Base-by-base conservation (phyloP, 2,329 filamentous ascomycete genomes). In the Teratosphaeria gauchensis region DNA sequence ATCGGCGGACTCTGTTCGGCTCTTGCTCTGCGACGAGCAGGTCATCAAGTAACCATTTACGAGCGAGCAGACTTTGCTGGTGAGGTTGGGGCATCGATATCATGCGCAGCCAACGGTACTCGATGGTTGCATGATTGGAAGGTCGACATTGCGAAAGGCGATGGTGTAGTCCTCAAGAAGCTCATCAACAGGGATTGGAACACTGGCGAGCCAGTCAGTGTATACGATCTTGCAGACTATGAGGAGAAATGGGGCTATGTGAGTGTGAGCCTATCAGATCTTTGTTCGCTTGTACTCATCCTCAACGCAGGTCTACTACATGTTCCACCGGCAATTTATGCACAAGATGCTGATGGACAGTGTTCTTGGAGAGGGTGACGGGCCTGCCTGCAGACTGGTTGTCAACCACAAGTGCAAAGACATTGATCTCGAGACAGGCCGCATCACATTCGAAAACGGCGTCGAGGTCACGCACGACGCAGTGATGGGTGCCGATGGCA, bases 141-240 rank as follows among this genome's bases (percentile, higher is more conserved):
- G 0, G 83, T 88, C 1, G 82, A 88, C 65, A 76, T 88, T 1
- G 74, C 74, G 14, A 83, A 83, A 65, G 86, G 85, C 8, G 81
- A 87, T 59, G 84, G 84, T 0, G 85, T 89, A 1, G 74, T 88
- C 1, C 73, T 89, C 54, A 78, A 78, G 71, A 84, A 84, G 66
- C 77, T 89, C 56, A 88, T 89, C 73, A 86, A 84, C 69, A 80
- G 82, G 3, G 84, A 88, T 71, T 89, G 85, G 85, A 80, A 82
- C 68, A 88, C 84, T 0, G 86, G 86, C 0, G 82, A 87, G 71
- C 80, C 82, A 0, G 78, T 84, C 28, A 87, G 80, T 63, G 82
- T 85, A 0, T 87, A 86, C 64, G 79, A 82, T 64, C 71, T 89
- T 19, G 78, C 74, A 11, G 85, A 88, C 66, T 88, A 88, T 59